Evolutionary conservation across 2,329 filamentous ascomycete species (phyloP), one percentile per base, ranked within the genome.

Genomic region (Stagonosporopsis tanaceti): DNA sequence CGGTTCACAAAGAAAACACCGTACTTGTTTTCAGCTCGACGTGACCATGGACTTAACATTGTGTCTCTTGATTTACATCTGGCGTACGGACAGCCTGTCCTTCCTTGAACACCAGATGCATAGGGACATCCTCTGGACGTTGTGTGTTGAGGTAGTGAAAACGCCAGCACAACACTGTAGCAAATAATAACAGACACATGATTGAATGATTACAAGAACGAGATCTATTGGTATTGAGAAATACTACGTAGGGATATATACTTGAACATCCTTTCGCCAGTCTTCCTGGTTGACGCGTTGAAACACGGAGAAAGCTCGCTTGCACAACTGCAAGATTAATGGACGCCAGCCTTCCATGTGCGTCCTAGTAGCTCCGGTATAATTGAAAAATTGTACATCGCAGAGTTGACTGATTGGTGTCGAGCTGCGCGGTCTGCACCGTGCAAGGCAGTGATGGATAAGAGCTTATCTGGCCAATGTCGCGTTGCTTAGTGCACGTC

Each of bases 1-100:
- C 76, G 67, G 57, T 79, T 78, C 72, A 77, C 73, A 25, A 77
- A 56, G 40, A 67, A 58, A 2, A 58, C 59, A 8, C 59, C 64
- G 35, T 62, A 53, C 42, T 66, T 67, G 28, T 55, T 54, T 30
- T 39, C 40, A 22, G 50, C 40, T 32, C 40, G 32, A 17, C 50
- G 40, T 30, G 32, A 52, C 32, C 32, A 39, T 22, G n/a, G 27
- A 4, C 25, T 17, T 4, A 32, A 9, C 12, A 5, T 22, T 32
- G 3, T 3, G 6, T 9, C 40, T 8, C 24, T 30, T 4, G 25
- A 34, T 39, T 5, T 14, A n/a, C 25, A 14, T 8, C 30, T 39
- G 32, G 12, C 4, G 25, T 45, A 24, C 15, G 40, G 32, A 20
- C 25, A 45, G 4, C 9, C 24, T 15, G 30, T 35, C 12, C 15